Base-by-base conservation (phyloP, 1,284 basidiomycete species). In the Tilletia horrida region DNA sequence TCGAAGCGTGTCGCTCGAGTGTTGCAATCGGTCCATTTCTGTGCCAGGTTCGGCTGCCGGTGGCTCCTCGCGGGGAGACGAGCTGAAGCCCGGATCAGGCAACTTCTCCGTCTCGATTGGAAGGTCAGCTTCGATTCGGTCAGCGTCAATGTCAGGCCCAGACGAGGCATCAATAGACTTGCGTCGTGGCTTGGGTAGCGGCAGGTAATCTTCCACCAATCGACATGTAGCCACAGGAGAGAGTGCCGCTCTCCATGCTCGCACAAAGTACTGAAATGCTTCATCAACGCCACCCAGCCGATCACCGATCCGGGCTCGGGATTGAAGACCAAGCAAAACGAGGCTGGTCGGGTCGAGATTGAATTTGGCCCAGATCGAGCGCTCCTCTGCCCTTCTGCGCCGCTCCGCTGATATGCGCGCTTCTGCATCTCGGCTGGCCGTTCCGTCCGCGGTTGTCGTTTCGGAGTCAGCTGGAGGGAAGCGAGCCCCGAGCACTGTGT, bases 301-400 rank as follows among this genome's bases (percentile, higher is more conserved):
- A 8, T 57, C 52, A 11, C 27, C 52, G n/a, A 27, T 16, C 3
- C 27, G 55, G 16, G 55, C 55, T 16, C 31, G 55, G 1, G 55
- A 25, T 8, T 59, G 55, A 6, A 59, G 29, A 29, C 55, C 55
- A n/a, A 59, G 31, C 8, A 59, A 16, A 27, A 59, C 55, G 3
- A 59, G 55, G 35, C 55, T 59, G 0, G 55, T 59, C 6, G 55
- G 27, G 55, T 59, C 55, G 55, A 59, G 55, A 29, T 59, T 59
- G 29, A 31, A 59, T 29, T 59, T 59, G 7, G 55, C 55, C 18
- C 55, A 59, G 16, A 35, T 25, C 31, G 27, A 29, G 16, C 55
- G 55, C 27, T 59, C 55, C 16, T 29, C 25, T 18, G 55, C 55
- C 27, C 16, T 13, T 9, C 13, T 9, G 9, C 31, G 11, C 9